Conservation (phyloP, 202 grass and related monocot genomes). For the Setaria italica region DNA sequence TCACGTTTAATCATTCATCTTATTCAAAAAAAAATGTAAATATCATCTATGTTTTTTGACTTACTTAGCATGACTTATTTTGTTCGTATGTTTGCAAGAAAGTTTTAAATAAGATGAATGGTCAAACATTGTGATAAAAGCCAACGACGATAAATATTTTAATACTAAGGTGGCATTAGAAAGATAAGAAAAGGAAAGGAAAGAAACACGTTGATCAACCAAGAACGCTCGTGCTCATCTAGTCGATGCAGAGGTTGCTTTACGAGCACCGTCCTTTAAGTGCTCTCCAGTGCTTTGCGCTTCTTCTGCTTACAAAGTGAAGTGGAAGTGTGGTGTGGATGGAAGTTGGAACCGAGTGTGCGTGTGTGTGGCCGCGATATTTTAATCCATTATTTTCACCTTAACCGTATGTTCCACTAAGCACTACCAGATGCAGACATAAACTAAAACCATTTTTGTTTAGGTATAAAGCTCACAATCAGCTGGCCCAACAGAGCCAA, state of each 20-base stretch:
- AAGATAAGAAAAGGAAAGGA: too few relatives aligned
- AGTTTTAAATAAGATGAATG: too few relatives aligned
- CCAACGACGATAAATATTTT: too few relatives aligned
- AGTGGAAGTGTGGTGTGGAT: not conserved
- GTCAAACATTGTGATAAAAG: too few relatives aligned
- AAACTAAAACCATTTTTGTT: constrained; percentile 1
- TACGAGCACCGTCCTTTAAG: not conserved
- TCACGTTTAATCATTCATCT: too few relatives aligned
- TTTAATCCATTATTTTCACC: constrained; percentile 21
- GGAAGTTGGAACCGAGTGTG: not conserved
- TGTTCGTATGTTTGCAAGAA: too few relatives aligned
- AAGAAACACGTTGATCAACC: too few relatives aligned
- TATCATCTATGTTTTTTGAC: too few relatives aligned
- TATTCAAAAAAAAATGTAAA: too few relatives aligned
- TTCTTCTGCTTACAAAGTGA: not conserved
- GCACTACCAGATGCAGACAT: not conserved
- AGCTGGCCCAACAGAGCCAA: constrained; percentile 1
- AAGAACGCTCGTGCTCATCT: too few relatives aligned
- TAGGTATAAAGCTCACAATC: not conserved
- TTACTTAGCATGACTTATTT: too few relatives aligned
- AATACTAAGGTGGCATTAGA: too few relatives aligned
- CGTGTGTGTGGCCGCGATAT: not conserved
- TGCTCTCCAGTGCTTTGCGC: not conserved
- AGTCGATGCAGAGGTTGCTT: not conserved
- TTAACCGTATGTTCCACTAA: not conserved